These are phyloP conservation scores for Daucus carota DNA, from an alignment of 129 eudicot species.

Conservation along the genomic window DH1_v3.0 NC_030387.2:34028001-34028500, in stretches of 20 bases:
- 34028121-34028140: neutral
- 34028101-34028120: neutral
- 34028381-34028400: neutral
- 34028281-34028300: neutral
- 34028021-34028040: neutral
- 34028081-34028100: neutral
- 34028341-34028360: neutral
- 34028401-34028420: no score
- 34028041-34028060: neutral
- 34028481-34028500: neutral
- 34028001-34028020: neutral
- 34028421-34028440: no score
- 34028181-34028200: neutral
- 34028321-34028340: neutral
- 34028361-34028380: neutral
- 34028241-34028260: neutral
- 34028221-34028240: neutral
- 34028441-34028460: no score
- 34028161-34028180: neutral
- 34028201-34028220: neutral
- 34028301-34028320: neutral
- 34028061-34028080: neutral
- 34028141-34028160: neutral
- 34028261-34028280: no score
- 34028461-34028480: neutral